Conservation (phyloP, 352 stramenopile genomes). For the Phytopythium boreale region DNA sequence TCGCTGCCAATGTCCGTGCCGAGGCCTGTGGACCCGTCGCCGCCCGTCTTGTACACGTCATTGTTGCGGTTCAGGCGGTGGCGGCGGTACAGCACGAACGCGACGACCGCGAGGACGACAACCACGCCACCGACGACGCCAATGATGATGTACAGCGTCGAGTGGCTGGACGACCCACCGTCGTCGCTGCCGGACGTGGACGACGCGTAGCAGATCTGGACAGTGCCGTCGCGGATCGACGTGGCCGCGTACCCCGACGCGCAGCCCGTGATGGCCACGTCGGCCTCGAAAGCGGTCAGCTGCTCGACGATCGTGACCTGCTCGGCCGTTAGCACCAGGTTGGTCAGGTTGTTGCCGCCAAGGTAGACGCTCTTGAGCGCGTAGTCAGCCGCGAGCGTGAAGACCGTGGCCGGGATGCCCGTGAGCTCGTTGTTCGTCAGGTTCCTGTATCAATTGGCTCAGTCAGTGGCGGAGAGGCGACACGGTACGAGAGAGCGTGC, state of each 20-base stretch:
- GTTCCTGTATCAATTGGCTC: conserved; percentile 16
- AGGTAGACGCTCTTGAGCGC: conserved; percentile 49
- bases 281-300: conserved; percentile 38
- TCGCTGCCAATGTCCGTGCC: conserved; percentile 28
- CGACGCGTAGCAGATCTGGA: conserved; percentile 28
- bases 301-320: conserved; percentile 41
- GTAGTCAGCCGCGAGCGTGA: conserved; percentile 28
- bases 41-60: conserved; percentile 17
- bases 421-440: conserved; percentile 42
- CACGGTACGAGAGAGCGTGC: neutral
- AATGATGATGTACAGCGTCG: conserved; percentile 37
- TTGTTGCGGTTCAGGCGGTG: neutral
- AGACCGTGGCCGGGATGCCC: conserved; percentile 44
- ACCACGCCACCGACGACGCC: conserved; percentile 31
- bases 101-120: conserved; percentile 38
- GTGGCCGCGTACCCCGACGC: conserved; percentile 14
- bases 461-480: neutral
- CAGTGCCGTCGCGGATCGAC: conserved; percentile 16
- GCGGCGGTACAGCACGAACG: conserved; percentile 40
- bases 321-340: conserved; percentile 35
- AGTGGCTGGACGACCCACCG: conserved; percentile 17
- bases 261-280: conserved; percentile 37
- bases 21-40: conserved; percentile 21
- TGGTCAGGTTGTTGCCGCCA: conserved; percentile 47
- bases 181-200: conserved; percentile 13